Evolutionary conservation across 352 stramenopile species (phyloP).

Genomic region (Globisporangium yorkense): DNA sequence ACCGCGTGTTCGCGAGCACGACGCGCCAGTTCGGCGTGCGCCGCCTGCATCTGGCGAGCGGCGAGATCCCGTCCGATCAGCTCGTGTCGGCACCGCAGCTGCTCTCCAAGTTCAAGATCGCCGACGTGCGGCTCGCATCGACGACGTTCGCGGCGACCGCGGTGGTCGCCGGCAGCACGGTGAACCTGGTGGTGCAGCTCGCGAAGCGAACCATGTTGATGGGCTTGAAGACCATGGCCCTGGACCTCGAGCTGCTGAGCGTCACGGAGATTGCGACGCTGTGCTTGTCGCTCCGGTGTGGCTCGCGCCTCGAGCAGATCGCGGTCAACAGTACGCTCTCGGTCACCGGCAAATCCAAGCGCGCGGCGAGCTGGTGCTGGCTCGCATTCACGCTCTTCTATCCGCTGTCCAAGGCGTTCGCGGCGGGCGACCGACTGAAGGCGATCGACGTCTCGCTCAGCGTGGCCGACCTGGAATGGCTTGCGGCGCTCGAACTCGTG

Average conservation of each 20-base stretch:
- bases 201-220: too few species aligned
- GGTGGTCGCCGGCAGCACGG: background rate
- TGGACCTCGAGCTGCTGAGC: background rate
- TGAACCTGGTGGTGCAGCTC: too few species aligned
- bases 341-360: background rate
- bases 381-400: slow-evolving; percentile 10
- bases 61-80: background rate
- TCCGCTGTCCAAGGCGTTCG: slow-evolving; percentile 2
- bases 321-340: background rate
- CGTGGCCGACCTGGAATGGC: background rate
- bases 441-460: background rate
- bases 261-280: background rate
- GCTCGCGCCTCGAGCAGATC: background rate
- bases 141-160: too few species aligned
- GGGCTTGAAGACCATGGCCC: too few species aligned
- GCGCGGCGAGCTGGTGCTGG: slow-evolving; percentile 8
- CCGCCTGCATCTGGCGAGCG: background rate
- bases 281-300: slow-evolving; percentile 3
- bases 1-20: background rate
- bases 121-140: too few species aligned
- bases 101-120: background rate
- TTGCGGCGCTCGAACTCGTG: background rate
- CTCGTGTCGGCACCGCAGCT: background rate
- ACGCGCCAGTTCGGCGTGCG: background rate
- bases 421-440: background rate